phyloP scores from a whole-genome alignment of 139 green algal species.

The Edaphochlamys debaryana region DNA sequence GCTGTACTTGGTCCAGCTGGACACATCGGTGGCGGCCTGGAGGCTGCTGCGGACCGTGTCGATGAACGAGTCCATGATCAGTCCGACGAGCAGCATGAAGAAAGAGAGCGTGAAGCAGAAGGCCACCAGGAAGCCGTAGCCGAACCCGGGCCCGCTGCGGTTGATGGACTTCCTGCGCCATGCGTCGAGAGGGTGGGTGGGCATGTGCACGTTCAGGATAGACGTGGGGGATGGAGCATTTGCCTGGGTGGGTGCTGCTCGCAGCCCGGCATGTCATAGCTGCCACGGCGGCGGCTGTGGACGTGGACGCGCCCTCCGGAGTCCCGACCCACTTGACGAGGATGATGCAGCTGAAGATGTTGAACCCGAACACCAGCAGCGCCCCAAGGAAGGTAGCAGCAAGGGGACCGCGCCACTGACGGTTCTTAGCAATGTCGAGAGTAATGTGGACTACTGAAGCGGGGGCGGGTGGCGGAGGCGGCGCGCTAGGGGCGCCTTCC shows the following conservation, averaged over 20 bases:
- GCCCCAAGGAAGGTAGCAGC: slow-evolving; percentile 45
- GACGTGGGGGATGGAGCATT: too few relatives aligned
- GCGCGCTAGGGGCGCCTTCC: slow-evolving; percentile 8
- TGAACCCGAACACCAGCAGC: slow-evolving; percentile 59
- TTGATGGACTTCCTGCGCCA: slow-evolving; percentile 54
- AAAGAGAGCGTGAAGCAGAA: slow-evolving; percentile 62
- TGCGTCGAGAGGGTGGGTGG: not conserved
- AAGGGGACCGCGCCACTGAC: slow-evolving; percentile 46
- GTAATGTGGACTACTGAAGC: too few relatives aligned
- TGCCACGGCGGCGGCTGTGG: too few relatives aligned
- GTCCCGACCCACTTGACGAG: slow-evolving; percentile 28
- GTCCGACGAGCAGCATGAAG: slow-evolving; percentile 54
- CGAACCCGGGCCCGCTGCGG: slow-evolving; percentile 51
- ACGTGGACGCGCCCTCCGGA: too few relatives aligned
- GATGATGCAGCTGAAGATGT: slow-evolving; percentile 54
- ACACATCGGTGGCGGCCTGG: not conserved
- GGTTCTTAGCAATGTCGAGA: slow-evolving; percentile 33
- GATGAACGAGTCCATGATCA: slow-evolving; percentile 60
- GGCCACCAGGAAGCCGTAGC: slow-evolving; percentile 60
- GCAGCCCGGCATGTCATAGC: not conserved
- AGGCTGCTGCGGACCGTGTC: slow-evolving; percentile 19
- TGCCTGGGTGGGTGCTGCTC: too few relatives aligned
- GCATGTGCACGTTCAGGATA: too few relatives aligned
- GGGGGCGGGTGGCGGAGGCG: too few relatives aligned
- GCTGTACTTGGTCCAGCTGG: slow-evolving; percentile 50